phyloP scores from a whole-genome alignment of 2,329 filamentous ascomycete species.

The Neofusicoccum sp. region DNA sequence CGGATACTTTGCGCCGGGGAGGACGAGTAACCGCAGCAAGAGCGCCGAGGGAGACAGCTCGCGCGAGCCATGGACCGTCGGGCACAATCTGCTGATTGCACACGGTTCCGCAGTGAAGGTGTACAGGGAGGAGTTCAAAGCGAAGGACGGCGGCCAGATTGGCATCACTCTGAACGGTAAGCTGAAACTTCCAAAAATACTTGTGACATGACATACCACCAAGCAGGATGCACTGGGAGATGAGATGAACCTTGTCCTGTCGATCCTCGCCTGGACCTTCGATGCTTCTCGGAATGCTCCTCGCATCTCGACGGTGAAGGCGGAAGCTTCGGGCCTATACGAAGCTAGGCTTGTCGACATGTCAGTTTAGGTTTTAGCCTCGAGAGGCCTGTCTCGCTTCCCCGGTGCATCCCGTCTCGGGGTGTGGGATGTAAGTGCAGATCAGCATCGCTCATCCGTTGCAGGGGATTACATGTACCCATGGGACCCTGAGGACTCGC shows the following conservation, averaged over 20 bases:
- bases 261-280: constrained; percentile 13
- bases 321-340: constrained; percentile 3
- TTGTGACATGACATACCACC: constrained; percentile 6
- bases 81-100: constrained; percentile 76
- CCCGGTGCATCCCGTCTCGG: neutral
- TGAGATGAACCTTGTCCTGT: constrained; percentile 11
- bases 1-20: constrained; percentile 79
- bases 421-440: constrained; percentile 5
- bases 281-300: neutral
- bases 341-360: constrained; percentile 6
- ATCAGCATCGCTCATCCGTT: neutral
- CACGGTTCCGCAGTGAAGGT: constrained; percentile 78
- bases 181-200: constrained; percentile 20
- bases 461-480: constrained; percentile 75
- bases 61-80: constrained; percentile 78
- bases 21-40: constrained; percentile 71
- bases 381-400: neutral
- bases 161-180: constrained; percentile 82
- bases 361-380: neutral
- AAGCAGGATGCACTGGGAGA: neutral
- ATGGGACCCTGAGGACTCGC: constrained; percentile 74
- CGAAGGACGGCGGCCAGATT: constrained; percentile 69
- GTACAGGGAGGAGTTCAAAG: constrained; percentile 80
- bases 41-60: constrained; percentile 69
- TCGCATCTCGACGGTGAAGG: neutral